Conservation (phyloP, 2,329 filamentous ascomycete genomes). For the Beauveria sp. region DNA sequence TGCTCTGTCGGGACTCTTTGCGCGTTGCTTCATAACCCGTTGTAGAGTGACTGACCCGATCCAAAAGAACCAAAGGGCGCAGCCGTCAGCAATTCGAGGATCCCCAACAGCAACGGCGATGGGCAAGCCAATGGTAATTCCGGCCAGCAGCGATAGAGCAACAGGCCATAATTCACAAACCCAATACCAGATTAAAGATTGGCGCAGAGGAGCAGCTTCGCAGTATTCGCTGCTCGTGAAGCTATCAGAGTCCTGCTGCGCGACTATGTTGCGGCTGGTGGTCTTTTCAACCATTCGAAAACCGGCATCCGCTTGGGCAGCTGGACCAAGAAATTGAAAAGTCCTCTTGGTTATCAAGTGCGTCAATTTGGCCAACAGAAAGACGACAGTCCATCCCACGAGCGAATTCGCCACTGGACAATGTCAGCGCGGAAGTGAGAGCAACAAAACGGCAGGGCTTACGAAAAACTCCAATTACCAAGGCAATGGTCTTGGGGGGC, state of each 20-base stretch:
- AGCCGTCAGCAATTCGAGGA: slow-evolving; percentile 37
- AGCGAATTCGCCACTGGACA: slow-evolving; percentile 27
- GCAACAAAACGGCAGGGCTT: slow-evolving; percentile 13
- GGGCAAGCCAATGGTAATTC: slow-evolving; percentile 34
- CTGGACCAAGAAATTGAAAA: background rate
- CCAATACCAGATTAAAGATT: background rate
- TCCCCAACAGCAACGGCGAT: slow-evolving; percentile 26
- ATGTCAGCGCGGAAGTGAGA: slow-evolving; percentile 11
- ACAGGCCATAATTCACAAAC: slow-evolving; percentile 20
- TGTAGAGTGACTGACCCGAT: slow-evolving; percentile 33
- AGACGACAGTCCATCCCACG: slow-evolving; percentile 27
- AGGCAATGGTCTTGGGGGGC: slow-evolving; percentile 26
- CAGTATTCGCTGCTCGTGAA: background rate
- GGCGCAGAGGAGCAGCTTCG: background rate
- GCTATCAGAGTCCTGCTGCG: background rate
- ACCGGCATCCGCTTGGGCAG: background rate
- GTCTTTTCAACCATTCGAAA: background rate
- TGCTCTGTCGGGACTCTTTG: background rate
- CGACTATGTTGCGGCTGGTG: background rate
- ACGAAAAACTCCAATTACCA: slow-evolving; percentile 39
- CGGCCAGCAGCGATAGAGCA: slow-evolving; percentile 23
- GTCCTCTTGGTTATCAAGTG: slow-evolving; percentile 14
- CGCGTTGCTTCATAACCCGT: slow-evolving; percentile 23
- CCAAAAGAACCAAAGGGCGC: slow-evolving; percentile 44
- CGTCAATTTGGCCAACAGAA: slow-evolving; percentile 16